These are phyloP conservation scores for Chloropicon primus DNA, from an alignment of 139 green algal species.

Conservation along the genomic window DNA sequence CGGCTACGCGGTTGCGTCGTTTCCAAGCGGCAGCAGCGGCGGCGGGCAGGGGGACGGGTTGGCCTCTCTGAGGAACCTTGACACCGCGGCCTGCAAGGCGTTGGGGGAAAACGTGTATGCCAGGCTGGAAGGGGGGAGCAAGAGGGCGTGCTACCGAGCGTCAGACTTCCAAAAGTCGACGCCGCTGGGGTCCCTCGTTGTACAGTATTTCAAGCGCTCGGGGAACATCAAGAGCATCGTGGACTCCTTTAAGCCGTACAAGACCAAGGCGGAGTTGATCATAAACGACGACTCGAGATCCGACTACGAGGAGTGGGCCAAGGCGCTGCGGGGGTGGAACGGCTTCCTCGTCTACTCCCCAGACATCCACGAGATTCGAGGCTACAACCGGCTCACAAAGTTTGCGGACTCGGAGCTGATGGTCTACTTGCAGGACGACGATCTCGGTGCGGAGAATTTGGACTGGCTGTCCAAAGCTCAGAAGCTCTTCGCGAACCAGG, in stretches of 20 bases:
- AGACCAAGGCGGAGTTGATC: constrained; percentile 1
- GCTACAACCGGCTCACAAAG: constrained; percentile 7
- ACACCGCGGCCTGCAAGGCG: neutral
- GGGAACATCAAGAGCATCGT: neutral
- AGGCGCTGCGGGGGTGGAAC: neutral
- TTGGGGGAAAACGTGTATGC: neutral
- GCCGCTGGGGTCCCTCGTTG: neutral
- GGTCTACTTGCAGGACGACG: constrained; percentile 7
- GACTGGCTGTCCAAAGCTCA: neutral
- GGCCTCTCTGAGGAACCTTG: neutral
- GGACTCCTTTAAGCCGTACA: neutral
- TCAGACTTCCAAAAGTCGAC: neutral
- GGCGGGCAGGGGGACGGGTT: neutral
- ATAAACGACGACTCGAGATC: constrained; percentile 7
- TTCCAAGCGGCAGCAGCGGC: neutral
- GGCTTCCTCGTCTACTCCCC: constrained; percentile 1
- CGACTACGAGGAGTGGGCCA: constrained; percentile 1
- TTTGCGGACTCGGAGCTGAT: neutral
- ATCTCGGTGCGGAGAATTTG: neutral
- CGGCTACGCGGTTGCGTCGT: neutral
- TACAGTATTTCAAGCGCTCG: constrained; percentile 8
- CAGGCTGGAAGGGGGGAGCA: neutral
- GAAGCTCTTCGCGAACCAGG: neutral
- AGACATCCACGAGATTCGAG: constrained; percentile 5
- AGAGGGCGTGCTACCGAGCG: neutral